phyloP scores from a whole-genome alignment of 768 basidiomycete genomes.

The Boletus huronensis region DNA sequence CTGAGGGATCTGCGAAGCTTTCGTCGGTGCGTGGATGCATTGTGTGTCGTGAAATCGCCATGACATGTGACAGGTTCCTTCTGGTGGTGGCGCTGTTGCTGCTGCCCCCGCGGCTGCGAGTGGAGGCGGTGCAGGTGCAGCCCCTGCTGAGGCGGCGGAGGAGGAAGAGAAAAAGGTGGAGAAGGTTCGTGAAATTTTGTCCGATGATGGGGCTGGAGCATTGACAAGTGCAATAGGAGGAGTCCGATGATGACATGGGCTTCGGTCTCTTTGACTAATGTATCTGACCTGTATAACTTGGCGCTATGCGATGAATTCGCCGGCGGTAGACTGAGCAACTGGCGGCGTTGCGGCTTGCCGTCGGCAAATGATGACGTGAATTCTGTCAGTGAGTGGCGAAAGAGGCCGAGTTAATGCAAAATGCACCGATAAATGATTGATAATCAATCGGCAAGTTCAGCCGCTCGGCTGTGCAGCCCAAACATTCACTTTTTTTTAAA shows the following conservation, averaged over 20 bases:
- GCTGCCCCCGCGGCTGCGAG: slow-evolving; percentile 45
- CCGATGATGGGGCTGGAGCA: not conserved
- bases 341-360: slow-evolving; percentile 18
- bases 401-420: slow-evolving; percentile 15
- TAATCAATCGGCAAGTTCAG: not conserved
- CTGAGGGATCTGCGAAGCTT: slow-evolving; percentile 89
- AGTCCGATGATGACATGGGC: slow-evolving; percentile 98
- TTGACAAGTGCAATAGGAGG: slow-evolving; percentile 52
- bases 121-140: slow-evolving; percentile 47
- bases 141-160: slow-evolving; percentile 58
- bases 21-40: slow-evolving; percentile 67
- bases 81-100: slow-evolving; percentile 78
- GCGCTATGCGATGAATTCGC: not conserved
- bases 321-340: slow-evolving; percentile 18
- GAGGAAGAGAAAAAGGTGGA: slow-evolving; percentile 89
- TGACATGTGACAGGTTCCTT: slow-evolving; percentile 62
- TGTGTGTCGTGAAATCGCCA: not conserved
- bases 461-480: not conserved
- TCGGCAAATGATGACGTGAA: slow-evolving; percentile 21
- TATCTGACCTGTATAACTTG: slow-evolving; percentile 2
- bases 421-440: not conserved
- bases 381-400: slow-evolving; percentile 1
- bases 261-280: slow-evolving; percentile 95
- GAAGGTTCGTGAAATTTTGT: slow-evolving; percentile 50
- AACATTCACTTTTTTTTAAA: not conserved